These are phyloP conservation scores for Entomortierella beljakovae DNA, from an alignment of 192 early-diverging fungal genomes.

Conservation along the genomic window DNA sequence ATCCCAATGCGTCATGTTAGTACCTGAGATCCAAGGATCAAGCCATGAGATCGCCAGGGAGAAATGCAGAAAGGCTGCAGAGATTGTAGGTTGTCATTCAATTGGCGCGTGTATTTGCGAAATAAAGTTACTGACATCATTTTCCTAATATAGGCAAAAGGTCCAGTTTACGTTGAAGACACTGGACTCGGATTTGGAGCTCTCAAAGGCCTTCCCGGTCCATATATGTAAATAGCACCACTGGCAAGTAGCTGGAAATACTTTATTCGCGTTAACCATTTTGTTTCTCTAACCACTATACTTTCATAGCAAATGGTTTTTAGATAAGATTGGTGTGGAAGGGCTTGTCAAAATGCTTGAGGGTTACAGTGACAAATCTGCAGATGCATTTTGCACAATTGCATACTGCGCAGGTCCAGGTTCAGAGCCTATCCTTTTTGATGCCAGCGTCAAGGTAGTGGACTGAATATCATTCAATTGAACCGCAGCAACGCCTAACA, in stretches of 20 bases:
- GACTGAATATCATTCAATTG: background rate
- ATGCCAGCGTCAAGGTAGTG: constrained; percentile 76
- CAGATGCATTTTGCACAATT: constrained; percentile 92
- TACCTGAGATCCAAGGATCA: constrained; percentile 95
- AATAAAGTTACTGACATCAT: background rate
- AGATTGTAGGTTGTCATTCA: constrained; percentile 46
- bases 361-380: constrained; percentile 91
- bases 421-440: constrained; percentile 87
- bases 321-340: constrained; percentile 81
- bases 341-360: constrained; percentile 86
- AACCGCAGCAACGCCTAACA: too few species aligned
- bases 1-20: constrained; percentile 33
- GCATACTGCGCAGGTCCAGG: constrained; percentile 87
- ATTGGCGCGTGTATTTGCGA: background rate
- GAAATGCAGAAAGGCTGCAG: constrained; percentile 85
- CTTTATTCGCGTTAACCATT: background rate
- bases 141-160: constrained; percentile 57
- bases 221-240: constrained; percentile 72
- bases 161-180: constrained; percentile 93
- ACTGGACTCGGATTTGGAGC: constrained; percentile 95
- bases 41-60: constrained; percentile 79
- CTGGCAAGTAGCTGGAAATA: background rate
- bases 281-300: constrained; percentile 3
- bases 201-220: constrained; percentile 92
- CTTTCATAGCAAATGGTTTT: constrained; percentile 90